A percentile compares a stretch with the other conserved stretches of the same genome.
Evolutionary conservation across 352 stramenopile species (phyloP).

Genomic region (Globisporangium cylindrosporum): DNA sequence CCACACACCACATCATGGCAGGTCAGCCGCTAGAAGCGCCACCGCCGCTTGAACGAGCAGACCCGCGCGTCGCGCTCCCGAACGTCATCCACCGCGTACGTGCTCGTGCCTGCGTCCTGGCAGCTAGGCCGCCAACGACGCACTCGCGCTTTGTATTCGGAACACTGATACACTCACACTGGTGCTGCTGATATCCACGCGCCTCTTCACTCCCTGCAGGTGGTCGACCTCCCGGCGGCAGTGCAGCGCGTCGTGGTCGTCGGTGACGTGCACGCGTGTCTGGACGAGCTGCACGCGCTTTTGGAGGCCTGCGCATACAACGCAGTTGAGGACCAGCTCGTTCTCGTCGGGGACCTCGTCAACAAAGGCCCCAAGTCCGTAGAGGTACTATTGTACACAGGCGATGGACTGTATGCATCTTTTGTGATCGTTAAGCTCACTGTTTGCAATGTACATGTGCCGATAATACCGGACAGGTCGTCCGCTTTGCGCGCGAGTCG

Average conservation of each 20-base stretch:
- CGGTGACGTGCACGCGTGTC: constrained; percentile 92
- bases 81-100: constrained; percentile 37
- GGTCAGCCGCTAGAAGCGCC: too few relatives aligned
- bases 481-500: constrained; percentile 68
- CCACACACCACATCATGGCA: too few relatives aligned
- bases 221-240: constrained; percentile 22
- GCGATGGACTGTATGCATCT: background rate
- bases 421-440: background rate
- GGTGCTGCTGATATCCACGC: background rate
- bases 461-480: constrained; percentile 27
- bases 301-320: constrained; percentile 45
- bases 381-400: constrained; percentile 22
- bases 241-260: constrained; percentile 72
- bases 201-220: constrained; percentile 11
- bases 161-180: background rate
- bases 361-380: constrained; percentile 90
- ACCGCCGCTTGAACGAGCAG: constrained; percentile 22
- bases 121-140: too few relatives aligned
- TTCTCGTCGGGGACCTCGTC: constrained; percentile 91
- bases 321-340: constrained; percentile 59
- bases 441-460: background rate
- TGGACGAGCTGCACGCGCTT: constrained; percentile 75
- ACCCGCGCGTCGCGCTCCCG: constrained; percentile 52
- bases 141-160: background rate
- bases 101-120: background rate